Evolutionary conservation across 108 stramenopile species (phyloP).

Genomic region (Skeletonema costatum): DNA sequence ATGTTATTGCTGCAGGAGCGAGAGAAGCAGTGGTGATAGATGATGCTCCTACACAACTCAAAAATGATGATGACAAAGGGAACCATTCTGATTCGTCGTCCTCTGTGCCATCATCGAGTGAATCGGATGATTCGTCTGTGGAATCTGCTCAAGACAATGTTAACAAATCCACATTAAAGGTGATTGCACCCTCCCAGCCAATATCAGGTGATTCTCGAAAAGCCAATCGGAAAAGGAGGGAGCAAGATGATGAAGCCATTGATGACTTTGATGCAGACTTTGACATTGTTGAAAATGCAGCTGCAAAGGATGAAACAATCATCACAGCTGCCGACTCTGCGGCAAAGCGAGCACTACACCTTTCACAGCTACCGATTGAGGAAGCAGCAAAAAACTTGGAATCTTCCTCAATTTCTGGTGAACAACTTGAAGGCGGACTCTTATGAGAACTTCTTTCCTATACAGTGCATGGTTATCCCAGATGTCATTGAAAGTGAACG

Average conservation of each 20-base stretch:
- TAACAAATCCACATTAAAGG: constrained; percentile 46
- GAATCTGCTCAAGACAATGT: constrained; percentile 24
- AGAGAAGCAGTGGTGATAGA: not conserved
- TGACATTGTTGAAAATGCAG: constrained; percentile 36
- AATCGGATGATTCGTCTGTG: constrained; percentile 24
- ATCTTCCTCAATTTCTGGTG: constrained; percentile 74
- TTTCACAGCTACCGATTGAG: constrained; percentile 64
- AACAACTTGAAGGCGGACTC: constrained; percentile 66
- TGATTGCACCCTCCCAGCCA: constrained; percentile 69
- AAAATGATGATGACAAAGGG: not conserved
- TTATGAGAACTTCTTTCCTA: constrained; percentile 87
- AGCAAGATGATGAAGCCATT: constrained; percentile 64
- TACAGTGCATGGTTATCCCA: constrained; percentile 87
- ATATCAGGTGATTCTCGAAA: constrained; percentile 36
- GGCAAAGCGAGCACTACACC: constrained; percentile 57
- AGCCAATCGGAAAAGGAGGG: constrained; percentile 24
- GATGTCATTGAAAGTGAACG: constrained; percentile 77
- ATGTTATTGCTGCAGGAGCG: not conserved
- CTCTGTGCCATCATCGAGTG: constrained; percentile 25
- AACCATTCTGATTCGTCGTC: constrained; percentile 13
- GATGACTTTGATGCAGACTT: constrained; percentile 78
- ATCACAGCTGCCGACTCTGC: constrained; percentile 8
- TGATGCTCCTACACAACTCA: not conserved
- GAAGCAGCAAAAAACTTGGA: constrained; percentile 69
- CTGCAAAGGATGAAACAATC: constrained; percentile 28